Evolutionary conservation across 2,329 filamentous ascomycete species (phyloP), one percentile per base, ranked within the genome.

Genomic region (Orbilia oligospora): DNA sequence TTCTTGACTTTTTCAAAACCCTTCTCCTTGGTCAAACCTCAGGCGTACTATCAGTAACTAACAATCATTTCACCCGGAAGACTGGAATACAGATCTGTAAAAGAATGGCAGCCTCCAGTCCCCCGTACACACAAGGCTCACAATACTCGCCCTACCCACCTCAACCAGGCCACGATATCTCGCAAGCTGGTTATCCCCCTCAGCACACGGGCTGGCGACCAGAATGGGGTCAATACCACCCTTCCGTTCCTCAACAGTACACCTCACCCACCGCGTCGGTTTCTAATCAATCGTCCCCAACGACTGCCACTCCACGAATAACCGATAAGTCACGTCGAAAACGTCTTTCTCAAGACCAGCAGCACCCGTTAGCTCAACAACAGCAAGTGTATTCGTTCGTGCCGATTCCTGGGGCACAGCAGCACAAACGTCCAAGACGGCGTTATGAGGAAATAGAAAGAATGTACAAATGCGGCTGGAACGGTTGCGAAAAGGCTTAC

Each of bases 391-490:
- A 98, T 84, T 97, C 94, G 0, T 98, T 99, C 83, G 96, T 98
- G 36, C 95, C 96, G 0, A 98, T 98, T 83, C 96, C 96, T 1
- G 96, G 96, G 80, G 93, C 95, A 12, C 94, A 97, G 84, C 96
- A 99, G 84, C 95, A 98, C 85, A 99, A 99, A 87, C 90, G 96
- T 75, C 96, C 96, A 12, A 90, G 96, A 80, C 89, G 96, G 82
- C 90, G 96, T 68, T 99, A 97, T 83, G 96, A 99, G 85, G 96
- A 99, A 84, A 99, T 99, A 82, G 96, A 99, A 87, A 91, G 96
- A 83, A 98, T 99, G 96, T 98, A 99, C 88, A 98, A 98, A 86
- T 99, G 96, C 83, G 96, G 95, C 27, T 98, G 94, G 93, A 95
- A 97, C 81, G 94, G 94, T 8, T 99, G 96, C 83, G 96, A 99